Evolutionary conservation across 176 grass and related monocot species (phyloP), one percentile per base, ranked within the genome.

Genomic region (Metroxylon sagu): DNA sequence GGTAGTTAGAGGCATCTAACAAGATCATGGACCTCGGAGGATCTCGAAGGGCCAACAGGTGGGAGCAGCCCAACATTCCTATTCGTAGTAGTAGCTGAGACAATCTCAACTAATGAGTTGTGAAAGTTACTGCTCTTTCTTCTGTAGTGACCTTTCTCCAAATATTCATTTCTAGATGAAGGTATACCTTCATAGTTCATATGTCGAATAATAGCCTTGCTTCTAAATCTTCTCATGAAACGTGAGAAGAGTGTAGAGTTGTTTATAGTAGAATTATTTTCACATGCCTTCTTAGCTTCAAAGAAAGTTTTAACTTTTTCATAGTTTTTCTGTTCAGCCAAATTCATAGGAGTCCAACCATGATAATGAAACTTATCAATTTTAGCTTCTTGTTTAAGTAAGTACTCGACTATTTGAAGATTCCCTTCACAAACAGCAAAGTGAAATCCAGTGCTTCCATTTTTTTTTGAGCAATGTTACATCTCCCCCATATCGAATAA

Each of bases 271-370:
- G 35, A 39, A 39, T 2, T 39, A 8, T 12, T 39, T 50, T 59
- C 26, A 54, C 28, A 62, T 68, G 43, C 50, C n/a, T 52, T 60
- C 43, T 39, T 60, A 59, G 59, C 65, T 66, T 75, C 78, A 59
- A 98, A 98, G 1, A 98, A 25, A n/a, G 54, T 28, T 31, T 76
- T 81, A 18, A 98, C 92, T 16, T 88, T 84, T 16, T 83, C 66
- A 8, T 98, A 84, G 35, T 81, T 73, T 75, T 98, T 87, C 49
- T 98, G 93, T 3, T 92, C 81, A n/a, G 93, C 93, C 51, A 98
- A 78, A 26, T 59, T 39, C 71, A 73, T 67, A 18, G 84, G 66
- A 19, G 84, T 85, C 76, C 78, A 98, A 54, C 81, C 82, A 54
- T 88, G 53, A 16, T 3, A n/a, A 71, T 88, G 66, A 19, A 48